Evolutionary conservation across 139 green algal species (phyloP).

Genomic region (Chlorella sorokiniana): DNA sequence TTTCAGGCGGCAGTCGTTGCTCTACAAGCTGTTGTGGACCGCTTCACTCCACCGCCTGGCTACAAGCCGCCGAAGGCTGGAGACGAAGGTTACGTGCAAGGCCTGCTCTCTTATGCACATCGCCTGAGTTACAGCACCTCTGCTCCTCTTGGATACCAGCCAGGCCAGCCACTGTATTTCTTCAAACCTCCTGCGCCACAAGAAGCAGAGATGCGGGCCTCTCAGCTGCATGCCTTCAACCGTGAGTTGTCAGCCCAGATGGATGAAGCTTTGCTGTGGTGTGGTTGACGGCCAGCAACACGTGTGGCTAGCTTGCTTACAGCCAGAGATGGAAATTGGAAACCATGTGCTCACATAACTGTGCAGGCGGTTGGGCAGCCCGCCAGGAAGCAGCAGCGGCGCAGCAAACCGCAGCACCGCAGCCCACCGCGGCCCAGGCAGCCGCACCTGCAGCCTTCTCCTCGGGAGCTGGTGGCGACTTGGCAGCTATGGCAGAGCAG

Average conservation of each 20-base stretch:
- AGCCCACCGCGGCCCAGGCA: background rate
- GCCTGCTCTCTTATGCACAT: slow-evolving; percentile 54
- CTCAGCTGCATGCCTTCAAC: slow-evolving; percentile 49
- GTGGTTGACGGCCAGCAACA: no score
- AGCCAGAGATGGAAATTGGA: no score
- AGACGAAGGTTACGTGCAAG: background rate
- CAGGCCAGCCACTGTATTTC: slow-evolving; percentile 38
- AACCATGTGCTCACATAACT: no score
- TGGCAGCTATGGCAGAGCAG: background rate
- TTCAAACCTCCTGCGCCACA: slow-evolving; percentile 62
- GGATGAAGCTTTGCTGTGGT: background rate
- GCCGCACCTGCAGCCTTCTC: background rate
- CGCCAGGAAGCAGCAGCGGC: background rate
- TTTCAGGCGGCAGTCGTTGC: slow-evolving; percentile 16
- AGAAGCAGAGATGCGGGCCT: slow-evolving; percentile 50
- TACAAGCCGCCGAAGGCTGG: background rate
- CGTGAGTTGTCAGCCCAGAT: slow-evolving; percentile 9
- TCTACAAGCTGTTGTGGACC: slow-evolving; percentile 18
- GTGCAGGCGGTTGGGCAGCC: slow-evolving; percentile 12
- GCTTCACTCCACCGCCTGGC: background rate
- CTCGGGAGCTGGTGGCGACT: background rate
- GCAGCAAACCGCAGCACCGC: background rate
- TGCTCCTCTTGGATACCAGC: slow-evolving; percentile 47
- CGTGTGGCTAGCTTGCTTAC: no score
- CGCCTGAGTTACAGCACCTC: slow-evolving; percentile 55